Evolutionary conservation across 768 basidiomycete species (phyloP).

Genomic region (Phylloporus arenicola): DNA sequence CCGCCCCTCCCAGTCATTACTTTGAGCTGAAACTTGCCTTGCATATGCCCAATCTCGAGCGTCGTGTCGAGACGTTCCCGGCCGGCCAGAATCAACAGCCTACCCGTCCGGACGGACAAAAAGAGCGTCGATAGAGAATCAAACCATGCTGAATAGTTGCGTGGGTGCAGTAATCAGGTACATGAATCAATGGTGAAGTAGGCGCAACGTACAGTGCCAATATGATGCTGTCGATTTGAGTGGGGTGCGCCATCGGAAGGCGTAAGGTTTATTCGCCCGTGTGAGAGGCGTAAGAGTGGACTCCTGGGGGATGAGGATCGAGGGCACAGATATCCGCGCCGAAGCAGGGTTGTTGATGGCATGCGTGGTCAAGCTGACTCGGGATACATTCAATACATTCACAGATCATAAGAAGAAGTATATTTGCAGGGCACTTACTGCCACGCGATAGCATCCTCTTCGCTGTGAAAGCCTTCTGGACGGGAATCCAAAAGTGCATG

Average conservation of each 20-base stretch:
- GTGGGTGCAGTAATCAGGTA: neutral
- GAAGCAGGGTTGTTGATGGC: constrained; percentile 79
- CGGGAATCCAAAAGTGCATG: constrained; percentile 77
- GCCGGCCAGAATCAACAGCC: constrained; percentile 86
- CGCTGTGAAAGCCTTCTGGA: constrained; percentile 77
- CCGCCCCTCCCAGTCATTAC: constrained; percentile 56
- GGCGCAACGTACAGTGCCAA: constrained; percentile 66
- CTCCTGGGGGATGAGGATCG: constrained; percentile 53
- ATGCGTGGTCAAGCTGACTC: constrained; percentile 63
- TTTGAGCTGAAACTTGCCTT: constrained; percentile 90
- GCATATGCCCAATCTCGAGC: constrained; percentile 96
- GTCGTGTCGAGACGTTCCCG: constrained; percentile 89
- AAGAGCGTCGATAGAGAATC: constrained; percentile 74
- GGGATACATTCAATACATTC: neutral
- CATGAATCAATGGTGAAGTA: neutral
- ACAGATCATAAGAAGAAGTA: neutral
- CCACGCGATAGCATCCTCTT: constrained; percentile 90
- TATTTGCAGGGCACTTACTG: constrained; percentile 58
- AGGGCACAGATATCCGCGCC: constrained; percentile 85
- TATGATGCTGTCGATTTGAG: constrained; percentile 80
- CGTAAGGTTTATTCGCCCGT: constrained; percentile 17
- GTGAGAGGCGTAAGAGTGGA: constrained; percentile 31
- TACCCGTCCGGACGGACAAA: constrained; percentile 69
- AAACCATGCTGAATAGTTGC: constrained; percentile 76
- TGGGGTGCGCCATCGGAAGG: constrained; percentile 78